phyloP scores from a whole-genome alignment of 768 basidiomycete genomes.

The Russula olivacea region DNA sequence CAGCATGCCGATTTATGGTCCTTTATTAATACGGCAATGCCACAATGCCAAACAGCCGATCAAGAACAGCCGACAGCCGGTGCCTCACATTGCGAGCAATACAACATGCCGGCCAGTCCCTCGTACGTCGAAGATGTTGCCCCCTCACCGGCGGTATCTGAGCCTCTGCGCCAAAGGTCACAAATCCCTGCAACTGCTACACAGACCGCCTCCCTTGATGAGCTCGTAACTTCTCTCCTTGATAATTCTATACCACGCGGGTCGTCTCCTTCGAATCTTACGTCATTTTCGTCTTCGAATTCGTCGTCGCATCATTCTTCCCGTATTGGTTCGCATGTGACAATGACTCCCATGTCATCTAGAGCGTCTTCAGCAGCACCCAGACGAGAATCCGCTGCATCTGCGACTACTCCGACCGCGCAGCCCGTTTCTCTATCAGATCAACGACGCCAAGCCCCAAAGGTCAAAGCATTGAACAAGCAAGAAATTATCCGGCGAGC shows the following conservation, averaged over 20 bases:
- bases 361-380: slow-evolving; percentile 9
- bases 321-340: slow-evolving; percentile 2
- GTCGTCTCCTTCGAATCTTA: neutral
- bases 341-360: slow-evolving; percentile 2
- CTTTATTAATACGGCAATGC: neutral
- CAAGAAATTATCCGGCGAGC: slow-evolving; percentile 49
- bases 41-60: neutral
- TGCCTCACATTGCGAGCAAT: slow-evolving; percentile 2
- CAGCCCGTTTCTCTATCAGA: slow-evolving; percentile 26
- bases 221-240: slow-evolving; percentile 31
- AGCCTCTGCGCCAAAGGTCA: neutral
- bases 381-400: neutral
- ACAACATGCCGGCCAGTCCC: neutral
- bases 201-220: slow-evolving; percentile 35
- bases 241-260: slow-evolving; percentile 5
- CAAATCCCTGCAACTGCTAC: slow-evolving; percentile 17
- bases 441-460: slow-evolving; percentile 18
- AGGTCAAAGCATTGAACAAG: slow-evolving; percentile 30
- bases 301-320: neutral
- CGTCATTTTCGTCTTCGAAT: neutral
- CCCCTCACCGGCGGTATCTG: neutral
- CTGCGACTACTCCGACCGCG: slow-evolving; percentile 7
- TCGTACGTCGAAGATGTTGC: slow-evolving; percentile 6
- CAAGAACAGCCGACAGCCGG: slow-evolving; percentile 2
- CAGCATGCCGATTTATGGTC: slow-evolving; percentile 26